Base-by-base conservation (phyloP, 208 protist species). In the Wallacemonas sp. region DNA sequence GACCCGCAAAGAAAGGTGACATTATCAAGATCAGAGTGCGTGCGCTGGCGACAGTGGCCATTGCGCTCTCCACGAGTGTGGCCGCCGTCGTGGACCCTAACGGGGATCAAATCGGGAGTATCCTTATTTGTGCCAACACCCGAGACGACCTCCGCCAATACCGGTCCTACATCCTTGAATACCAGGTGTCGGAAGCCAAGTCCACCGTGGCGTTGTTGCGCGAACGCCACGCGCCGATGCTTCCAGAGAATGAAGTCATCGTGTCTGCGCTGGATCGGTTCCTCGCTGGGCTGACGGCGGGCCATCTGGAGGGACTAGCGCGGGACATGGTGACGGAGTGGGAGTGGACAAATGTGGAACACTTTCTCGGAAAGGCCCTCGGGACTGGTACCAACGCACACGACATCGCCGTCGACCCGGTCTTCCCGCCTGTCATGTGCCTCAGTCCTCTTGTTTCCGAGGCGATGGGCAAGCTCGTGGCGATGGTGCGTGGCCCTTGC, bases 321-420 rank as follows among this genome's bases (percentile, higher is more conserved):
- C 80, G 84, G 17, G 88, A 77, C 53, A 93, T 96, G 90, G 62
- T 83, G 59, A 77, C 83, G 12, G 88, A 93, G 42, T 96, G 90
- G 90, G 90, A 96, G 71, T 96, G 90, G 88, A 94, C 90, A 0
- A 93, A 79, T 54, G 79, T 82, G 30, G 86, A 96, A 45, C 88
- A 91, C 51, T 69, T 96, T 39, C 69, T 94, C 8, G 87, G 84
- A 44, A 75, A 79, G 15, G 81, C 77, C 2, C 53, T 96, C 14
- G 79, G 84, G 15, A 79, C 70, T 28, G 72, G 70, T 27, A 63
- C 58, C 21, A 41, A 53, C 30, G 38, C 63, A 1, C 80, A 91
- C 62, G 64, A 76, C 51, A 76, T 79, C 22, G 27, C 73, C 11
- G 78, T 93, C 5, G 90, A 91, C 72, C 77, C 84, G 2, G 30